These are phyloP conservation scores for Aspergillus homomorphus DNA, from an alignment of 495 filamentous ascomycete species.

Conservation along the genomic window DNA sequence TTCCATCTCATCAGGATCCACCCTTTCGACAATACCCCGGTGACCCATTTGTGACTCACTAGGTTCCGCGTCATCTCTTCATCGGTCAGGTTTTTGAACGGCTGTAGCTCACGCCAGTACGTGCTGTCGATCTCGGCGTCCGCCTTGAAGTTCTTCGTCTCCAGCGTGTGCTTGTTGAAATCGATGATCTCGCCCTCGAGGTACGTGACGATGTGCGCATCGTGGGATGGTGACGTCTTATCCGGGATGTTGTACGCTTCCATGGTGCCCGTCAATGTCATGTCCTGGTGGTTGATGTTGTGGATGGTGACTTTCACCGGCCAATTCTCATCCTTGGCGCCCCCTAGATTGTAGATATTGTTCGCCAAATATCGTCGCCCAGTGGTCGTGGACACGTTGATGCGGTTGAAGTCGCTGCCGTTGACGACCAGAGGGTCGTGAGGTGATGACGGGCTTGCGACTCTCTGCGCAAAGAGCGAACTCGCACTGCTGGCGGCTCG, in stretches of 20 bases:
- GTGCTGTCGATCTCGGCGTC: conserved; percentile 59
- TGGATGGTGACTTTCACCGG: conserved; percentile 72
- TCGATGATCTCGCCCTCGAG: conserved; percentile 77
- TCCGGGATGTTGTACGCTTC: conserved; percentile 74
- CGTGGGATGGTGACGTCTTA: conserved; percentile 50
- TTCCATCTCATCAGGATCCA: conserved; percentile 82
- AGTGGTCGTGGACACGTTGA: conserved; percentile 31
- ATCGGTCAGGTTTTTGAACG: conserved; percentile 58
- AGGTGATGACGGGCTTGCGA: conserved; percentile 24
- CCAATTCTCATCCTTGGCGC: conserved; percentile 58
- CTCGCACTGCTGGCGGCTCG: conserved; percentile 37
- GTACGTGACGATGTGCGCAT: conserved; percentile 66
- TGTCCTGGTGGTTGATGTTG: conserved; percentile 57
- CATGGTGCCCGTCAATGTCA: conserved; percentile 74
- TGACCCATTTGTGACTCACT: conserved; percentile 55
- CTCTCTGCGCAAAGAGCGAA: conserved; percentile 29
- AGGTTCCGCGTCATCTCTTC: conserved; percentile 57
- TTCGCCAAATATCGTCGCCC: conserved; percentile 41
- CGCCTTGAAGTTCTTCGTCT: conserved; percentile 65
- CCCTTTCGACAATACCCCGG: conserved; percentile 48
- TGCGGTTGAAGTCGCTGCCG: conserved; percentile 32
- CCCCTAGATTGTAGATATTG: conserved; percentile 26
- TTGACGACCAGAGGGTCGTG: conserved; percentile 42
- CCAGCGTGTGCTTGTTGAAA: conserved; percentile 63
- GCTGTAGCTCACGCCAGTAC: conserved; percentile 70